These are phyloP conservation scores for Alternaria burnsii DNA, from an alignment of 2,329 filamentous ascomycete species.

Conservation along the genomic window DNA sequence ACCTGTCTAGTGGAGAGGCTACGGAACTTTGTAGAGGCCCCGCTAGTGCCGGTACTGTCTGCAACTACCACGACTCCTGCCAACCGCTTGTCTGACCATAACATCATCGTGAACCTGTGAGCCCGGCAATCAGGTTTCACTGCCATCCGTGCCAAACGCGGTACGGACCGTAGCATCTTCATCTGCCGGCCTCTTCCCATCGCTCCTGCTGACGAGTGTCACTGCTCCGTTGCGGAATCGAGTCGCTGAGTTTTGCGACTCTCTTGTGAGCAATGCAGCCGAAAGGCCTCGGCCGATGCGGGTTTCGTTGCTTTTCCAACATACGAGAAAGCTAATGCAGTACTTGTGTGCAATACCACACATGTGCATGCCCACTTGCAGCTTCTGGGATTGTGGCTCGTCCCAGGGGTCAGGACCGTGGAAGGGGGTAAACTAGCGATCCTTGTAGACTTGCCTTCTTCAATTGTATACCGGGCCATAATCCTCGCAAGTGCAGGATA, in stretches of 20 bases:
- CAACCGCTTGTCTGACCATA: background rate
- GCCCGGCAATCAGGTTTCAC: background rate
- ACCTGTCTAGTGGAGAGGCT: background rate
- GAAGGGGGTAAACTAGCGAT: background rate
- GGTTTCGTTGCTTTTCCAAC: background rate
- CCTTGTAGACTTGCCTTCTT: background rate
- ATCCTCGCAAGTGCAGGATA: background rate
- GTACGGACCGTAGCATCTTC: slow-evolving; percentile 10
- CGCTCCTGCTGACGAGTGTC: background rate
- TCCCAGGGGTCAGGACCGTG: background rate
- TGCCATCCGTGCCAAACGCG: background rate
- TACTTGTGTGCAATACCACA: slow-evolving; percentile 6
- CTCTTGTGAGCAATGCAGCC: background rate
- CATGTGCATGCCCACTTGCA: background rate
- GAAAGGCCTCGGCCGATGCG: background rate
- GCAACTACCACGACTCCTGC: background rate
- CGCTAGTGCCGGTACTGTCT: slow-evolving; percentile 1
- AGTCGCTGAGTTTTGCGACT: background rate
- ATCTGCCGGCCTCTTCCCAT: background rate
- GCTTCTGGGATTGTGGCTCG: background rate
- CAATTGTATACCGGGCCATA: background rate
- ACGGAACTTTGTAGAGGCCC: background rate
- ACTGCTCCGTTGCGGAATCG: background rate
- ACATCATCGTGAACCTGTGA: background rate
- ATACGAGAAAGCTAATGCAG: slow-evolving; percentile 1